Base-by-base conservation (phyloP, 345 rosid genomes). In the Fremontodendron californicum region DNA sequence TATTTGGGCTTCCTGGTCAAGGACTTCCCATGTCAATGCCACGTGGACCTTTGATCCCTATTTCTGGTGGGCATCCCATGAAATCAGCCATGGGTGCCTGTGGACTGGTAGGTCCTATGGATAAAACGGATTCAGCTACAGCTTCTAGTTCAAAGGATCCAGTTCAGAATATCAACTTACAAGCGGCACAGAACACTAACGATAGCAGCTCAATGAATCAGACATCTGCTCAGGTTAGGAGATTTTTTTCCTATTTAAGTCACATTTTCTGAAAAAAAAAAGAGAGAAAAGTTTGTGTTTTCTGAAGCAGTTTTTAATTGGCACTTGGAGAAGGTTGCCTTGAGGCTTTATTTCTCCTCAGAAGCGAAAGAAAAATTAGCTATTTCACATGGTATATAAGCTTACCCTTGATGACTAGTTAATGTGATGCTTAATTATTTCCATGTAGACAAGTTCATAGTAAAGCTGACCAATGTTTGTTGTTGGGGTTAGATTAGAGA, bases 1-100 rank as follows among this genome's bases (percentile, higher is more conserved):
- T 84, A 80, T 82, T 77, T 58, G 82, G 89, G 78, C 55, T 78
- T 85, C 81, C 79, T 58, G 66, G 81, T 82, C 92, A 86, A 76
- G 90, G 89, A 57, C 64, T 83, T 75, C 92, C 90, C 58, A 69
- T 72, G 78, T 74, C 81, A 39, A 82, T 87, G 84, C 87, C 82
- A 16, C 77, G 67, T 73, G 72, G 83, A 67, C 84, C 88, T 4
- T 62, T 78, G 42, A 35, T 81, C 66, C 81, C 89, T 65, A 70
- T 84, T 64, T 65, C 86, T 0, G 88, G 87, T 62, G 85, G 82
- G 3, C 84, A 84, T 63, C 78, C 81, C 73, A 65, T 65, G 79
- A 86, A 82, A 76, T n/a, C 94, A 68, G 51, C 77, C 33, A 33
- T 40, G 4, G 70, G 81, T 79, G 73, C 64, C 62, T 27, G 61